Evolutionary conservation across 768 basidiomycete genomes (phyloP), one percentile per base, ranked within the genome.

Genomic region (Lentinula detonsa): DNA sequence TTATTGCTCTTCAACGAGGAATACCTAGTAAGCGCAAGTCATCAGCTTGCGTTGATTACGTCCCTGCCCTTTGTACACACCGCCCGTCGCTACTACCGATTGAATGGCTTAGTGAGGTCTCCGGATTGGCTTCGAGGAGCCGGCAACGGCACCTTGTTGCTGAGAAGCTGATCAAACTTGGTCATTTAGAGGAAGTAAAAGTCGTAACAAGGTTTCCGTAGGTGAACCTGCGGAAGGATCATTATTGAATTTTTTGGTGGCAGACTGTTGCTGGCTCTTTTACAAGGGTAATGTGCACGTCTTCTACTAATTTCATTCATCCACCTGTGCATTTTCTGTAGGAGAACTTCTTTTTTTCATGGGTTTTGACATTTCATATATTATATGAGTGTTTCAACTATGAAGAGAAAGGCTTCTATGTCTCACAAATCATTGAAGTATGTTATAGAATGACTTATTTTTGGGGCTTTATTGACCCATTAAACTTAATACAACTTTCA

Each of bases 1-100:
- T 87, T 90, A 88, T 89, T 85, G 87, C 86, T 88, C 88, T 88
- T 90, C 86, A 90, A 88, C 85, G 83, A 88, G 86, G 87, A 88
- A 88, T 89, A 81, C 86, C 85, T 87, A 87, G 87, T 88, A 89
- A 87, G 82, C 83, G 83, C 81, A 83, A 87, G 86, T 90, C 85
- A 88, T 87, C 86, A 89, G 85, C 87, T 87, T 80, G 82, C 85
- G 84, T 88, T 86, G 87, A 89, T 87, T 88, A 88, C 83, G 86
- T 88, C 86, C 86, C 87, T 88, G 87, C 87, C 86, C 87, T 87
- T 87, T 88, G 85, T 88, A 88, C 85, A 88, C 87, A 88, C 87
- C 85, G 85, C 88, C 87, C 82, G 85, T 88, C 85, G 83, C 88
- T 88, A 90, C 86, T 88, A 89, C 88, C 83, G 85, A 89, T 89